Evolutionary conservation across 257 asterid species (phyloP).

Genomic region (Thymus quinquecostatus): DNA sequence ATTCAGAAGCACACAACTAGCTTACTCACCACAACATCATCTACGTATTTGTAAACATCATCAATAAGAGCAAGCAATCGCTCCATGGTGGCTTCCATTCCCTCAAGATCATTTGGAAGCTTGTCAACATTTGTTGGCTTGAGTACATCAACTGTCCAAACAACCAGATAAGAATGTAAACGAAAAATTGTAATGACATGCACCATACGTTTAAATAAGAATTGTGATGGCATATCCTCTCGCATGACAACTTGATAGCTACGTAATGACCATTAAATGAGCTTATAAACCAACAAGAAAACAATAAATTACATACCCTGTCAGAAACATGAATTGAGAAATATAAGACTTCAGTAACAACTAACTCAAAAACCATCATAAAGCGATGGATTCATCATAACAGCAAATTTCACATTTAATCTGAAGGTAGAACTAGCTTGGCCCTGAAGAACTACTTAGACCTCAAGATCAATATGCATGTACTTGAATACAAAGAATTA

Average conservation of each 20-base stretch:
- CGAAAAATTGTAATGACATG: background rate
- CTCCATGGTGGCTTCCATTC: slow-evolving; percentile 95
- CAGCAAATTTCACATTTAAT: background rate
- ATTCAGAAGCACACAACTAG: slow-evolving; percentile 35
- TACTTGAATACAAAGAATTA: background rate
- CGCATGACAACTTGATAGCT: too few species aligned
- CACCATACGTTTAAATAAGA: background rate
- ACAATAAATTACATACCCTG: background rate
- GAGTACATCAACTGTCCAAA: slow-evolving; percentile 73
- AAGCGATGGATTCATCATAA: background rate
- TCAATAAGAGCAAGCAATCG: slow-evolving; percentile 80
- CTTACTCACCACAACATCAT: slow-evolving; percentile 87
- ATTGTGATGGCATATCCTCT: background rate
- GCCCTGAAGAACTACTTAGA: background rate
- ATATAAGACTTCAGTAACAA: background rate
- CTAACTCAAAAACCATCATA: background rate
- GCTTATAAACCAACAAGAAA: background rate
- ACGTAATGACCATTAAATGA: background rate
- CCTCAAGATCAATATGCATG: slow-evolving; percentile 7
- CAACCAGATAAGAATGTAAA: slow-evolving; percentile 19
- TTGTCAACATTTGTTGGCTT: slow-evolving; percentile 82
- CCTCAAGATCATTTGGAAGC: slow-evolving; percentile 91
- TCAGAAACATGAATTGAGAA: background rate
- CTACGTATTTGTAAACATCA: slow-evolving; percentile 83
- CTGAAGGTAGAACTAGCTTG: background rate